phyloP scores from a whole-genome alignment of 495 filamentous ascomycete species.

The Neurospora terricola region DNA sequence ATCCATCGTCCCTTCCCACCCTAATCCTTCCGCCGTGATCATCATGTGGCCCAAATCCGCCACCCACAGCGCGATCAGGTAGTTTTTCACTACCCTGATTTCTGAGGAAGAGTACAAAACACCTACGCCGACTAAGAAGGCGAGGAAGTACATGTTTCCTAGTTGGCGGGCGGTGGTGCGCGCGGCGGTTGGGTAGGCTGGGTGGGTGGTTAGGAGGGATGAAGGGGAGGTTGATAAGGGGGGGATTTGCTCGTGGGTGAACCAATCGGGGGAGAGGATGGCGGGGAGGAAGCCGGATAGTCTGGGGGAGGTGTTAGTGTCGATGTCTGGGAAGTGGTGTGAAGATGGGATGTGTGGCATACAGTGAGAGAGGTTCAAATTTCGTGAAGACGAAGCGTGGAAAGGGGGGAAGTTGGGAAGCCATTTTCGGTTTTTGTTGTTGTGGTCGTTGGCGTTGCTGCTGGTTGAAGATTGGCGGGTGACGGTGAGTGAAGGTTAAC shows the following conservation, averaged over 20 bases:
- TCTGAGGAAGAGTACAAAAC: constrained; percentile 55
- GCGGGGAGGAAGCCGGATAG: constrained; percentile 47
- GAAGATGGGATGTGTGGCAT: constrained; percentile 16
- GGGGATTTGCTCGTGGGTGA: constrained; percentile 52
- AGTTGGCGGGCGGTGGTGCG: constrained; percentile 40
- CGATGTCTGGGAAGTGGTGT: background rate
- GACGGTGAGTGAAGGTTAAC: background rate
- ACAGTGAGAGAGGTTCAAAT: constrained; percentile 61
- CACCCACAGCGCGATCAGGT: constrained; percentile 53
- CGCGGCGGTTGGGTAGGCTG: constrained; percentile 3
- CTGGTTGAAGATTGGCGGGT: background rate
- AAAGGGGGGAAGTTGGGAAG: constrained; percentile 39
- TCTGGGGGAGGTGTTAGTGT: constrained; percentile 17
- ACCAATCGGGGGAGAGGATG: constrained; percentile 45
- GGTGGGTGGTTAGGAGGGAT: constrained; percentile 17
- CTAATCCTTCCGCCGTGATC: constrained; percentile 50
- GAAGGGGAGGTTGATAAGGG: too few species aligned
- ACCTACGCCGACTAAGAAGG: constrained; percentile 50
- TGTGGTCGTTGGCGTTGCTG: background rate
- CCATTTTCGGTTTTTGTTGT: constrained; percentile 25
- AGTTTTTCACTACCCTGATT: constrained; percentile 54
- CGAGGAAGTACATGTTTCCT: constrained; percentile 56
- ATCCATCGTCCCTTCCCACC: constrained; percentile 41
- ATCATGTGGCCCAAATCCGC: constrained; percentile 64
- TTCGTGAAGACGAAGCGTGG: constrained; percentile 48